Evolutionary conservation across 2,329 filamentous ascomycete species (phyloP), one percentile per base, ranked within the genome.

Genomic region (Paraphoma chrysanthemicola): DNA sequence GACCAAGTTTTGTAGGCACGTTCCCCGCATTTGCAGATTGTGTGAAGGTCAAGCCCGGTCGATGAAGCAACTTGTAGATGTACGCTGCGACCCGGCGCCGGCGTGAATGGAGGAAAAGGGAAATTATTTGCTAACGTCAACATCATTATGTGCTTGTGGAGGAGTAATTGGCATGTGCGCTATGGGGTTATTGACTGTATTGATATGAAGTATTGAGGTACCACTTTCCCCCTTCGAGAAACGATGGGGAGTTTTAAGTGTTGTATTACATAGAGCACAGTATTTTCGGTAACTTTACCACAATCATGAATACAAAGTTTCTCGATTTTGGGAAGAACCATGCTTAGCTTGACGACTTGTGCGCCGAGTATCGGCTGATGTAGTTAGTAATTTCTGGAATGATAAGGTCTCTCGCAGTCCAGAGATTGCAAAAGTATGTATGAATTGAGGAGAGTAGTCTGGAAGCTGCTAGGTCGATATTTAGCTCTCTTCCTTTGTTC

Each of bases 1-100:
- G 92, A 0, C 83, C 85, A 5, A 80, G 81, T 1, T 95, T 95
- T 74, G 83, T 84, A 18, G 81, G 83, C 58, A 80, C 84, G 0
- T 92, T 90, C 66, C 91, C 92, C 0, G 73, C 72, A 8, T 71
- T 90, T 56, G 67, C 66, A 2, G 63, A 66, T 49, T 57, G 59
- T 6, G 73, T 77, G 0, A 72, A 69, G 57, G 74, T 77, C 54
- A 72, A 71, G 57, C 70, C 70, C 49, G 63, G 66, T 0, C 54
- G 69, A 45, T 71, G 56, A 60, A 16, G 14, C 29, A 12, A 2
- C 11, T n/a, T 62, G 59, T 62, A 60, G 45, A 64, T 60, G 59
- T 41, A 44, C 31, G 47, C 38, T 10, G 39, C 41, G 33, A 50
- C 23, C 45, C 18, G 48, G 47, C 47, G 31, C 29, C 45, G 43